These are phyloP conservation scores for Agaricus subrufescens DNA, from an alignment of 768 basidiomycete species.

Conservation along the genomic window DNA sequence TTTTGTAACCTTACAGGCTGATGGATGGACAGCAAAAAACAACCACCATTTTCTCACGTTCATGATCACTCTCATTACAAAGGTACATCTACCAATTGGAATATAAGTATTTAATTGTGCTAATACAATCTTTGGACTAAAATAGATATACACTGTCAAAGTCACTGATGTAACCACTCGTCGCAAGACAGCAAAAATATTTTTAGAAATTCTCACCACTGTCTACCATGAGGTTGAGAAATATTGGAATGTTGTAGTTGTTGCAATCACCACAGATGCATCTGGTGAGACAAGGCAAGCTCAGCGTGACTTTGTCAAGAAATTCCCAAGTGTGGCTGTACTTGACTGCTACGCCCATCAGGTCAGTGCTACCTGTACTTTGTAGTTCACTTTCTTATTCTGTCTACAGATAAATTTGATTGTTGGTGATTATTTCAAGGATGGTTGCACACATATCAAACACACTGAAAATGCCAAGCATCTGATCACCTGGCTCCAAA, in stretches of 20 bases:
- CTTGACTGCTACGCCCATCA: conserved; percentile 28
- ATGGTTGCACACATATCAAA: conserved; percentile 14
- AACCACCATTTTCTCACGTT: conserved; percentile 26
- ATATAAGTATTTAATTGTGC: not conserved
- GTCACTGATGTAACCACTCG: conserved; percentile 27
- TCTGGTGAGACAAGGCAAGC: conserved; percentile 30
- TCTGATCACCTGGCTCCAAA: conserved; percentile 34
- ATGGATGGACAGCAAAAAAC: conserved; percentile 32
- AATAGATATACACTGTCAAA: conserved; percentile 24
- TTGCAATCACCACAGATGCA: conserved; percentile 29
- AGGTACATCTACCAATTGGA: not conserved
- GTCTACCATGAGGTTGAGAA: conserved; percentile 16
- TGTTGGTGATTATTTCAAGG: conserved; percentile 33
- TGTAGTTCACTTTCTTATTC: not conserved
- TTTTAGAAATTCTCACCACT: conserved; percentile 18
- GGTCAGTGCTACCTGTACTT: not conserved
- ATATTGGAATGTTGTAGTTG: conserved; percentile 21
- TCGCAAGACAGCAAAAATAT: conserved; percentile 24
- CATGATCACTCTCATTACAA: conserved; percentile 16
- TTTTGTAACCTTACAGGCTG: conserved; percentile 23
- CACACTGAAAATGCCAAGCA: conserved; percentile 22
- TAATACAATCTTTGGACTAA: not conserved
- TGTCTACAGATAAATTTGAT: conserved; percentile 31
- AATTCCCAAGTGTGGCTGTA: conserved; percentile 20
- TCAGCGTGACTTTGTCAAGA: conserved; percentile 7